A percentile compares a stretch with the other conserved stretches of the same genome.
Evolutionary conservation across 1,284 basidiomycete species (phyloP).

Genomic region (Trametes pubescens): DNA sequence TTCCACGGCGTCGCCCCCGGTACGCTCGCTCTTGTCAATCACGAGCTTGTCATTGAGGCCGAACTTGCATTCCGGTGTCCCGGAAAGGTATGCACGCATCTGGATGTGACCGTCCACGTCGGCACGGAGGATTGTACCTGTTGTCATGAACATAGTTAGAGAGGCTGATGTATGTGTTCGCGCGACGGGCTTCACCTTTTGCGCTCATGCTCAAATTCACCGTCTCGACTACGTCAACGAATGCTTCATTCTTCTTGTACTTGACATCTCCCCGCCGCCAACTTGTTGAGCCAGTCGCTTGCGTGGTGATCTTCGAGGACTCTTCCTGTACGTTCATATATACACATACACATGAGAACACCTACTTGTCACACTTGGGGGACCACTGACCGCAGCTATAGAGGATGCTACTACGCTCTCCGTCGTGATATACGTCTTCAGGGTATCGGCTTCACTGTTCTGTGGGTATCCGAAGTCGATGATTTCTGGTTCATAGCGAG

Average conservation of each 20-base stretch:
- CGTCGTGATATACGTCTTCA: slow-evolving; percentile 98
- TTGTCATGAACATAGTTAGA: neutral
- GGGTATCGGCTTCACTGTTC: slow-evolving; percentile 96
- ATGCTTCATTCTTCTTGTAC: slow-evolving; percentile 98
- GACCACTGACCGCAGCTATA: slow-evolving; percentile 73
- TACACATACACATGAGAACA: slow-evolving; percentile 20
- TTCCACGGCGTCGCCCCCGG: slow-evolving; percentile 83
- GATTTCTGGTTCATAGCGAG: slow-evolving; percentile 73
- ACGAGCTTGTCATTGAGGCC: slow-evolving; percentile 98
- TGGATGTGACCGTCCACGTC: slow-evolving; percentile 98
- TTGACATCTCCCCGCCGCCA: slow-evolving; percentile 96
- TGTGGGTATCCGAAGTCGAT: slow-evolving; percentile 99
- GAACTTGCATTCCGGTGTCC: slow-evolving; percentile 98
- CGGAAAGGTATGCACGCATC: slow-evolving; percentile 97
- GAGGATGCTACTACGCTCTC: slow-evolving; percentile 92
- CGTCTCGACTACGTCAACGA: slow-evolving; percentile 97
- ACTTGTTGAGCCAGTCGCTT: slow-evolving; percentile 94
- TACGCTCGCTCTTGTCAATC: slow-evolving; percentile 81
- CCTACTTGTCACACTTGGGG: neutral
- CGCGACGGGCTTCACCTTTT: slow-evolving; percentile 67
- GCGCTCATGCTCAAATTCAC: slow-evolving; percentile 97
- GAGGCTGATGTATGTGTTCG: neutral
- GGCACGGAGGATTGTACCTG: slow-evolving; percentile 91
- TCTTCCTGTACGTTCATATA: slow-evolving; percentile 75
- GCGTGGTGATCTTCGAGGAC: slow-evolving; percentile 94